Evolutionary conservation across 2,329 filamentous ascomycete genomes (phyloP).

Genomic region (Stagonosporopsis cucurbitacearum): DNA sequence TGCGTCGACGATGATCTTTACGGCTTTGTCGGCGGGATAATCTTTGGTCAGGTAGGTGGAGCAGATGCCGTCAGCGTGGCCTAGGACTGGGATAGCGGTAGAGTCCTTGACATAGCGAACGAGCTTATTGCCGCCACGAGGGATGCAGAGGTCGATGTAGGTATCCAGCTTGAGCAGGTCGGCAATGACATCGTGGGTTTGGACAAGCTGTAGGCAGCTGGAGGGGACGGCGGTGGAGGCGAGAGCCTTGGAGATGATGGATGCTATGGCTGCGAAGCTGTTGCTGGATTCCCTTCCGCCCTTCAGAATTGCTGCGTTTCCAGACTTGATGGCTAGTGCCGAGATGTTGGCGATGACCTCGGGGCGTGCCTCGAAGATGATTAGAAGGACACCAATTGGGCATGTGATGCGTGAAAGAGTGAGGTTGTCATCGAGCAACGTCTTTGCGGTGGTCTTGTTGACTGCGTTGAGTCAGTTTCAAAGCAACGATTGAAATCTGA

Average conservation of each 20-base stretch:
- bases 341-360: constrained; percentile 99
- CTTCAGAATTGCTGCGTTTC: constrained; percentile 96
- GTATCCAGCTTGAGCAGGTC: constrained; percentile 85
- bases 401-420: constrained; percentile 87
- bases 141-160: constrained; percentile 94
- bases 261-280: constrained; percentile 91
- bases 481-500: neutral
- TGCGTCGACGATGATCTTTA: constrained; percentile 82
- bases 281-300: constrained; percentile 95
- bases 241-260: constrained; percentile 80
- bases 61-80: constrained; percentile 94
- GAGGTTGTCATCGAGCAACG: constrained; percentile 84
- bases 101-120: constrained; percentile 88
- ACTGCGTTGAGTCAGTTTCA: constrained; percentile 59
- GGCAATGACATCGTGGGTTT: constrained; percentile 87
- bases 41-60: constrained; percentile 82
- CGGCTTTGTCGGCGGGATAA: constrained; percentile 74
- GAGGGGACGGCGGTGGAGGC: constrained; percentile 77
- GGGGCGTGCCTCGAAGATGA: constrained; percentile 97
- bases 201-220: constrained; percentile 89
- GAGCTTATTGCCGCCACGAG: constrained; percentile 86
- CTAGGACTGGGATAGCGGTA: constrained; percentile 93
- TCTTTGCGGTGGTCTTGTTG: constrained; percentile 82
- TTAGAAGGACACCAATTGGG: constrained; percentile 95
- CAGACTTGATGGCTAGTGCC: constrained; percentile 93